These are phyloP conservation scores for Picocystis sp. DNA, from an alignment of 163 green algal species.

Conservation along the genomic window DNA sequence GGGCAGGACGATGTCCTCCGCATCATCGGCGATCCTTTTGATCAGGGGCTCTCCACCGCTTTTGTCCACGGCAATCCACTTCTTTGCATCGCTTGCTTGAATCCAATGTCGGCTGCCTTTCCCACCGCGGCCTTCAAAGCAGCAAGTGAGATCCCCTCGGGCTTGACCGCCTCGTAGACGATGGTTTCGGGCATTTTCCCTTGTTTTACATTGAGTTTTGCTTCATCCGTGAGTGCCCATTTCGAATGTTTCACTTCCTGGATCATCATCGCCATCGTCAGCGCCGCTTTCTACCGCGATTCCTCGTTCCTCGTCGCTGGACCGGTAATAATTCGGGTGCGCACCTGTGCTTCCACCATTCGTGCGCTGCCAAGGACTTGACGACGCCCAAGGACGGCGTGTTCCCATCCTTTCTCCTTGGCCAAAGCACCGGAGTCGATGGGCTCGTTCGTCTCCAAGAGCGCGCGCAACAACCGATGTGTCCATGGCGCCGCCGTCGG, in stretches of 20 bases:
- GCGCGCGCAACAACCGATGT: no score
- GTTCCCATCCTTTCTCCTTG: constrained; percentile 28
- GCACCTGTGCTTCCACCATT: constrained; percentile 58
- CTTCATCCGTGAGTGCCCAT: constrained; percentile 58
- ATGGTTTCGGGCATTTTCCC: constrained; percentile 67
- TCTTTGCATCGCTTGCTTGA: constrained; percentile 84
- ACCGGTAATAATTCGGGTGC: background rate
- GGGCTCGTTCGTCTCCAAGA: background rate
- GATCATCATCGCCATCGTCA: background rate
- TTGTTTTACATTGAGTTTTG: constrained; percentile 34
- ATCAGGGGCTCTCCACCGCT: constrained; percentile 21
- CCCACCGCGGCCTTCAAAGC: constrained; percentile 49
- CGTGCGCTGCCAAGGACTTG: constrained; percentile 56
- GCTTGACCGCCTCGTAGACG: constrained; percentile 52
- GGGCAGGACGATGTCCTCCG: constrained; percentile 35
- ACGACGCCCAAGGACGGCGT: constrained; percentile 61
- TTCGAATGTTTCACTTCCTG: constrained; percentile 60
- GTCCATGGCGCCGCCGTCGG: no score
- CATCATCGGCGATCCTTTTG: no score
- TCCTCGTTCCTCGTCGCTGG: background rate
- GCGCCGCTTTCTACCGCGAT: background rate
- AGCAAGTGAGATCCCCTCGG: constrained; percentile 50
- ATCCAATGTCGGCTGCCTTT: constrained; percentile 59
- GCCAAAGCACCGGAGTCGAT: constrained; percentile 47
- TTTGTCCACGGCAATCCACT: constrained; percentile 77